Conservation (phyloP, 345 rosid species). For the Syzygium aqueum region DNA sequence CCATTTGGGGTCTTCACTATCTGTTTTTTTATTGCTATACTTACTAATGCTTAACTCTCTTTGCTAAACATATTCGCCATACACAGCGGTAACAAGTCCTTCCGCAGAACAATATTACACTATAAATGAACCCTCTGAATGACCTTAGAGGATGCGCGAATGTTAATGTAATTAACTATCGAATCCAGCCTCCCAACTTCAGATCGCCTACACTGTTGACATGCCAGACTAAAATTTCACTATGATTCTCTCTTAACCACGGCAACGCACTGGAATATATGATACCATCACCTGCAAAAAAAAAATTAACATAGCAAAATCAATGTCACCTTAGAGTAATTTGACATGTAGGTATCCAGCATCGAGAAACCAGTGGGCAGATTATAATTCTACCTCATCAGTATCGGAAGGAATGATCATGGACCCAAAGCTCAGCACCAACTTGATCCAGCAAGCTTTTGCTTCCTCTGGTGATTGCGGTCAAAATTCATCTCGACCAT, state of each 20-base stretch:
- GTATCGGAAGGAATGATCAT: background rate
- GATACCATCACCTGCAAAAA: background rate
- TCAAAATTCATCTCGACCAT: background rate
- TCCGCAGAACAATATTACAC: background rate
- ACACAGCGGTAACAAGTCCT: background rate
- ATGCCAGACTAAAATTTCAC: background rate
- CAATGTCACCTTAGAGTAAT: background rate
- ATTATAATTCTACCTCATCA: background rate
- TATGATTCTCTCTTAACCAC: background rate
- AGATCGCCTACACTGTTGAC: background rate
- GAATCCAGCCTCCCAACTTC: background rate
- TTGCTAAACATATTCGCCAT: background rate
- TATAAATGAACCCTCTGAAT: background rate
- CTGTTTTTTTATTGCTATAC: background rate
- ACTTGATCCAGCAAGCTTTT: background rate
- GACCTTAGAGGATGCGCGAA: background rate
- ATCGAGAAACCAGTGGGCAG: background rate
- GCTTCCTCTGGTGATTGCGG: background rate
- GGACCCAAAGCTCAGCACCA: background rate
- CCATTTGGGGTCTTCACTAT: background rate
- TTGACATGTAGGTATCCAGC: background rate
- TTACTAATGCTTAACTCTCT: background rate
- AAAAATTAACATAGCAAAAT: background rate
- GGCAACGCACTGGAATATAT: background rate
- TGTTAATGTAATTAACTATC: background rate